Percentiles rank a stretch among this genome's conserved stretches.
Conservation (phyloP, 2,329 filamentous ascomycete species). For the Diplodia intermedia region DNA sequence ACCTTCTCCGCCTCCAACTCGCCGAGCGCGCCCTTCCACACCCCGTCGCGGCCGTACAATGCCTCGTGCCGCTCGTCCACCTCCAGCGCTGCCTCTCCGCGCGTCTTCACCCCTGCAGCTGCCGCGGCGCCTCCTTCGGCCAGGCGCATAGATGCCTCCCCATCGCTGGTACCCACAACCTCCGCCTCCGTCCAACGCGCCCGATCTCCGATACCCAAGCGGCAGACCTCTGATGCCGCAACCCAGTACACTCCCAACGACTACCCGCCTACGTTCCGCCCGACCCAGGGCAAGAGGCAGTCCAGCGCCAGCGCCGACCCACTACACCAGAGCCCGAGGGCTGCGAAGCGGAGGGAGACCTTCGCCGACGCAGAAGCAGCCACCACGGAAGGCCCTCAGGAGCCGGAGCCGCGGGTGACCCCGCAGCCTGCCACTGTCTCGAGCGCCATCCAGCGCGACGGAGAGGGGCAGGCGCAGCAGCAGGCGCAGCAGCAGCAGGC, state of each 20-base stretch:
- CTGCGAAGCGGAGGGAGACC: constrained; percentile 42
- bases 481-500: constrained; percentile 1
- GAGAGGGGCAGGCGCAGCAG: constrained; percentile 2
- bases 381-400: constrained; percentile 36
- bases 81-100: constrained; percentile 43
- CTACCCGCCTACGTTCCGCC: constrained; percentile 50
- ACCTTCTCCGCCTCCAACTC: constrained; percentile 48
- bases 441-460: constrained; percentile 7
- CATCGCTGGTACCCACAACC: constrained; percentile 37
- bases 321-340: constrained; percentile 32
- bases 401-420: constrained; percentile 45
- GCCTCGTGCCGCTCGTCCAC: constrained; percentile 44
- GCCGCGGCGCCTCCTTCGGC: constrained; percentile 35
- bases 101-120: constrained; percentile 43
- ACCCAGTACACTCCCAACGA: constrained; percentile 63
- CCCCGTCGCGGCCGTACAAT: constrained; percentile 44
- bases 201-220: constrained; percentile 36
- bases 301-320: constrained; percentile 29
- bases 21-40: constrained; percentile 46
- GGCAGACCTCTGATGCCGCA: constrained; percentile 56
- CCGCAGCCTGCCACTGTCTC: constrained; percentile 36
- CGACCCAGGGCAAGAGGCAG: constrained; percentile 29
- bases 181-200: constrained; percentile 35
- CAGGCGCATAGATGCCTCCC: constrained; percentile 42
- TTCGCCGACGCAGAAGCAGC: constrained; percentile 37